Evolutionary conservation across 495 filamentous ascomycete genomes (phyloP), one percentile per base, ranked within the genome.

Genomic region (Penicillium subrubescens): DNA sequence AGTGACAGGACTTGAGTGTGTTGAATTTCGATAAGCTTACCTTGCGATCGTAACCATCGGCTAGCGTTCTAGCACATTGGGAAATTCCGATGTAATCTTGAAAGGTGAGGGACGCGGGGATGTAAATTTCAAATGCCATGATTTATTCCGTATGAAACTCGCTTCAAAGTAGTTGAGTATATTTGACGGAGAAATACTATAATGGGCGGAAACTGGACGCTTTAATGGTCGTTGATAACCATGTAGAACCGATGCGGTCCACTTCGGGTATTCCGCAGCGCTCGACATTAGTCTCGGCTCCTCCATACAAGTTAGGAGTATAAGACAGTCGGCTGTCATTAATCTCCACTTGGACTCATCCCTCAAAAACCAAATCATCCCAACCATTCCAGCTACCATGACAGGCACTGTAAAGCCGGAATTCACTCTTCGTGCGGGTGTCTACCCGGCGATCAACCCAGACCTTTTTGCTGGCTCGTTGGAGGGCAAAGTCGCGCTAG

Each of bases 401-500:
- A 21, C 41, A 14, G 3, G 11, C 41, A 44, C 5, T 14, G 41
- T 44, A 7, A 44, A 44, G 41, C 41, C 41, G 21, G 41, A 44
- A 8, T 44, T 44, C 11, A 44, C 41, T 10, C 41, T 44, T 21
- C 41, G 41, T 0, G 11, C 41, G 5, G 41, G 41, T 44, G n/a
- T 44, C 17, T 44, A 44, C 41, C 41, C n/a, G n/a, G 41, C 41
- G 41, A 44, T 44, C 8, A 21, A 44, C 41, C 41, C 41, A 2
- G 41, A 21, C 41, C 41, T 44, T 19, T 44, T 44, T 10, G 8
- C 2, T 19, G n/a, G 41, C n/a, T 44, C 41, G n/a, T 44, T 44
- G n/a, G 41, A 44, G 5, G 64, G 41, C 31, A 66, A 83, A 64
- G 91, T 88, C 6, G 88, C 89, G 23, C 86, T 92, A 53, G 84